Evolutionary conservation across 2,329 filamentous ascomycete genomes (phyloP), one percentile per base, ranked within the genome.

Genomic region (Trichoderma oligosporum): DNA sequence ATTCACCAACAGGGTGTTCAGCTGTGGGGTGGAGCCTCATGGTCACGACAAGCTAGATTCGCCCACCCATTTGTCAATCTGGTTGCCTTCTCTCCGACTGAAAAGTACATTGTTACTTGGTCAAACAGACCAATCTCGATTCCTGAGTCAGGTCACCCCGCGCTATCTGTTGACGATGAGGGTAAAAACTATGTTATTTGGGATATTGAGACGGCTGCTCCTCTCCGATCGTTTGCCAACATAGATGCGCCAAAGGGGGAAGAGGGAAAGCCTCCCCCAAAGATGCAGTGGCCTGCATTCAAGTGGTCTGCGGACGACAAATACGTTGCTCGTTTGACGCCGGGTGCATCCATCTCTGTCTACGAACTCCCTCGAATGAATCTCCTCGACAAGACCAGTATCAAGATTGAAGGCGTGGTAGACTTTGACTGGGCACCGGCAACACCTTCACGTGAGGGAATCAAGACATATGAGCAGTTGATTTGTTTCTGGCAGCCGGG

Each of bases 141-240:
- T 57, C 89, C 94, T 59, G 94, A 97, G 66, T 86, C 86, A 63
- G 88, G 89, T 63, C 88, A 96, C 72, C 87, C 89, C 2, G 79
- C 88, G n/a, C 81, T 97, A 49, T 86, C 89, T 3, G 79, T 91
- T 60, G 94, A 97, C 68, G 94, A 99, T 69, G 93, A 99, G 67
- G 94, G 94, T 74, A 97, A 97, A 82, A 97, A 97, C 82, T 97
- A 97, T 74, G 88, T 99, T 69, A 92, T 99, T 69, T 99, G 94
- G 94, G 93, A 97, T 69, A 87, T 97, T 61, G 88, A 89, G 52
- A 94, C 93, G 8, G 86, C 85, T 66, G 89, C 93, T 72, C 91
- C 93, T 57, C 82, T 99, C 49, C 89, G 94, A 62, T 97, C 94
- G 0, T 99, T 99, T 70, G 86, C 90, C 62, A 96, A 93, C 65